Base-by-base conservation (phyloP, 2,329 filamentous ascomycete genomes). In the Fusarium subglutinans region DNA sequence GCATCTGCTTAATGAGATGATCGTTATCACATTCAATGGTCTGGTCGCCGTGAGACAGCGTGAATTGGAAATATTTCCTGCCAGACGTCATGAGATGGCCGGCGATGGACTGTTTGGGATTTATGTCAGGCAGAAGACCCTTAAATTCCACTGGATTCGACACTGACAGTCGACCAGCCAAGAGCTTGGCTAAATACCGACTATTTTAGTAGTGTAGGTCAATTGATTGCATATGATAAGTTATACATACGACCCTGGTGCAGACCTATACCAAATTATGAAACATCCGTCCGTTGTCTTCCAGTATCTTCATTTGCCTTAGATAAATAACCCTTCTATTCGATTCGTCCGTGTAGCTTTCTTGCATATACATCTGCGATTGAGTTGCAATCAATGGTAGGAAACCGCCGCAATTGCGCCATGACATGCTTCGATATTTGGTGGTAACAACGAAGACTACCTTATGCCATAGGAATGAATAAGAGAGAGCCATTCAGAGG, bases 81-180 rank as follows among this genome's bases (percentile, higher is more conserved):
- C 51, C 33, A 50, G 55, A 40, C n/a, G 54, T 62, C 48, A 48
- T 59, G 37, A 70, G 63, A 24, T 30, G 40, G 47, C 61, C 47
- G 60, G 64, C 57, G 55, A 76, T 67, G 45, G 28, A 70, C 57
- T 51, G 35, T 64, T 64, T 38, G 40, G 35, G 53, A 55, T 44
- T 37, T 53, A 48, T 33, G 26, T 45, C 43, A 77, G 74, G 72
- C 72, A 76, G 74, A 60, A 63, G 43, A 48, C 24, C n/a, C 30
- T 22, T 28, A 57, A 47, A 44, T 62, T 18, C n/a, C 45, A 26
- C 35, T 47, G 33, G 22, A 26, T 40, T 30, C 26, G 26, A 51
- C 28, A 53, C 6, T 26, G 26, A 47, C 18, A 22, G 40, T n/a
- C 20, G 28, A 28, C 28, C 15, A 44, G 35, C 35, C 15, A n/a